Evolutionary conservation across 176 grass and related monocot species (phyloP), one percentile per base, ranked within the genome.

Genomic region (Ensete ventricosum): DNA sequence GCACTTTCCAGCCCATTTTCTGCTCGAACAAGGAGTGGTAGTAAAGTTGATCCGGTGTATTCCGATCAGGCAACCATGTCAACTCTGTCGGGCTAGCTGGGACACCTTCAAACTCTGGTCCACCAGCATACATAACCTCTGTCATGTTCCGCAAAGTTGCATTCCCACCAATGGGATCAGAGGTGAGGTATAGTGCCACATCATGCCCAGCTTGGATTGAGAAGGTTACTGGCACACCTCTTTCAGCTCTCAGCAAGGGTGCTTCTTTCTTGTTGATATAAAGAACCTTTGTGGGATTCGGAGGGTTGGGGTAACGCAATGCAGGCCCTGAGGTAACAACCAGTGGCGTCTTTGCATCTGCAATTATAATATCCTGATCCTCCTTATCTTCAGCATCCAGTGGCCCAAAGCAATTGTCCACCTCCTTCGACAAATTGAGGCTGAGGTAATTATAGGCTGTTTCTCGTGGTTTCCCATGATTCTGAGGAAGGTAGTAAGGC

Each of bases 191-290:
- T 69, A 98, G 60, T 1, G 95, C 88, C 43, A 85, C 88, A 67
- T 91, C 95, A 77, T 98, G 95, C 1, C 95, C 88, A 1, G 95
- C 95, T 88, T 93, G 83, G 34, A 98, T 19, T 24, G 95, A 98
- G 78, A 98, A 98, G 24, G 86, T 91, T 73, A 98, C 88, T n/a
- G 90, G 90, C 52, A 91, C 95, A 69, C 95, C 95, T 52, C 95
- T 87, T 82, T 98, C 95, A 71, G 93, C 90, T 87, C 88, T 88
- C 79, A 98, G 84, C 80, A 98, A 76, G 2, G 95, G 95, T 67
- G 90, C 85, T 87, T 98, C 95, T 82, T 93, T 93, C 81, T 93
- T 98, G 77, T 98, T 98, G 81, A 98, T 89, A 82, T 98, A 98
- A 63, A 98, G 80, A 66, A 93, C 90, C 79, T 89, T 93, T 2